A percentile compares a stretch with the other conserved stretches of the same genome.
Evolutionary conservation across 139 green algal genomes (phyloP).

Genomic region (Closterium sp.): DNA sequence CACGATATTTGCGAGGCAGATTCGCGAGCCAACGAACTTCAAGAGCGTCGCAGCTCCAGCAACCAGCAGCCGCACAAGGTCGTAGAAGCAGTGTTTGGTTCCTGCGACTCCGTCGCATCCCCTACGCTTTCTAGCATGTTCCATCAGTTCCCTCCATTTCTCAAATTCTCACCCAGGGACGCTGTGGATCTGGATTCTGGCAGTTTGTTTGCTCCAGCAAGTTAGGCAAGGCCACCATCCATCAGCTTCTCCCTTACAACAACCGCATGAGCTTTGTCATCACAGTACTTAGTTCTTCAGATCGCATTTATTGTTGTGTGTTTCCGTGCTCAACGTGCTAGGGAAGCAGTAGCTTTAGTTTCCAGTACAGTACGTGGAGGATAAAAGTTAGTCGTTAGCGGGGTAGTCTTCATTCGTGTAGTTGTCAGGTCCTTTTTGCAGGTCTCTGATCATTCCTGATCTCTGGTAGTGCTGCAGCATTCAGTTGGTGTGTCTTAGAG

Average conservation of each 20-base stretch:
- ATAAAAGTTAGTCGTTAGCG: background rate
- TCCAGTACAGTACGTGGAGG: background rate
- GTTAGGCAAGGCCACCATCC: background rate
- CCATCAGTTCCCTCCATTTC: background rate
- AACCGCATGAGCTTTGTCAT: too few relatives aligned
- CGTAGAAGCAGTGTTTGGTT: too few relatives aligned
- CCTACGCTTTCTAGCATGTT: background rate
- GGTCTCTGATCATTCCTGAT: background rate
- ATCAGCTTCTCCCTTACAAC: too few relatives aligned
- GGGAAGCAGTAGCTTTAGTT: background rate
- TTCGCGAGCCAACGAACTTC: background rate
- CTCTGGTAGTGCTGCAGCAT: background rate
- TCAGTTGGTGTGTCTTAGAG: background rate
- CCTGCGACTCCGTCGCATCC: too few relatives aligned
- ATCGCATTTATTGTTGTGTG: background rate
- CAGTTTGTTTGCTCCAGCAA: background rate
- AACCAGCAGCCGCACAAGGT: too few relatives aligned
- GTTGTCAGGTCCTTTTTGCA: background rate
- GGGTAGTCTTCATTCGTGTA: background rate
- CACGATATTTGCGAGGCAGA: background rate
- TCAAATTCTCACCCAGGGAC: conserved; percentile 10
- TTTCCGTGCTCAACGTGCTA: background rate
- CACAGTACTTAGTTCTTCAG: background rate
- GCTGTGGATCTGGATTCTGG: background rate
- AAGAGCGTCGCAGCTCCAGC: background rate